Conservation (phyloP, 1,284 basidiomycete species). For the Apiotrichum akiyoshidainum region DNA sequence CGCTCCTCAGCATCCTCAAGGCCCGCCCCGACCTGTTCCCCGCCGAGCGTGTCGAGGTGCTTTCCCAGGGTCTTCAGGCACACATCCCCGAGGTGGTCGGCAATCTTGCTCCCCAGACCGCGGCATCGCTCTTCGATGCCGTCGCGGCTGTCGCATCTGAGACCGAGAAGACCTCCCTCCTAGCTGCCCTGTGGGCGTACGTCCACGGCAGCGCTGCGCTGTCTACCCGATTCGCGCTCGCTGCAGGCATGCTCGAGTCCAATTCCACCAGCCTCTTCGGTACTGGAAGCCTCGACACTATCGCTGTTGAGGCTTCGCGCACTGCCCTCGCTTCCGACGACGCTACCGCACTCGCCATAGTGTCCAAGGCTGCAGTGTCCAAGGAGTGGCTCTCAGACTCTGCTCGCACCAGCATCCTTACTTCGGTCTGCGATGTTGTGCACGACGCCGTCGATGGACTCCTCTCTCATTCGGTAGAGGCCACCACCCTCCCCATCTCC, state of each 20-base stretch:
- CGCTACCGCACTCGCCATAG: conserved; percentile 19
- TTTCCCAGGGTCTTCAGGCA: conserved; percentile 21
- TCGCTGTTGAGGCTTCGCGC: conserved; percentile 35
- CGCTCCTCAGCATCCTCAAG: conserved; percentile 21
- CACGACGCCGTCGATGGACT: conserved; percentile 54
- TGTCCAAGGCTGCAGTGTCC: conserved; percentile 15
- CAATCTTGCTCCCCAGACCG: conserved; percentile 16
- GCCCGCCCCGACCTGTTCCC: conserved; percentile 19
- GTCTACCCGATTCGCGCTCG: conserved; percentile 24
- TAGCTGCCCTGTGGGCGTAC: conserved; percentile 14
- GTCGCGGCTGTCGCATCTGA: conserved; percentile 6
- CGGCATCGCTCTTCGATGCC: conserved; percentile 19
- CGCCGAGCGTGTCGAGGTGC: conserved; percentile 14
- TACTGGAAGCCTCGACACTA: conserved; percentile 26
- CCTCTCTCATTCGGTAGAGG: conserved; percentile 12
- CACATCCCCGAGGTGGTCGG: conserved; percentile 19
- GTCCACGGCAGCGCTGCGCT: conserved; percentile 17
- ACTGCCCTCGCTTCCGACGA: conserved; percentile 25
- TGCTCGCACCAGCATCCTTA: conserved; percentile 31
- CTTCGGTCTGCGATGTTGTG: conserved; percentile 51
- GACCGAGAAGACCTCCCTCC: conserved; percentile 11
- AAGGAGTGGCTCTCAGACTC: conserved; percentile 27
- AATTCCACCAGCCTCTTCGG: conserved; percentile 15
- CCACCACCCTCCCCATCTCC: conserved; percentile 4
- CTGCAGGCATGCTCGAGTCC: conserved; percentile 9